Conservation (phyloP, 176 grass and related monocot species). For the sorghum (Sorghum bicolor) region Sorghum_bicolor_NCBIv3 NC_012879.2:9312501-9313000, state of each 20-base stretch:
- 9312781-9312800: slow-evolving; percentile 15
- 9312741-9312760: slow-evolving; percentile 29
- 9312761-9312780: slow-evolving; percentile 23
- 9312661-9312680: slow-evolving; percentile 57
- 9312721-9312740: slow-evolving; percentile 27
- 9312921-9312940: neutral
- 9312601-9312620: slow-evolving; percentile 46
- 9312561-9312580: neutral
- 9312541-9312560: neutral
- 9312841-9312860: slow-evolving; percentile 28
- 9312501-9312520: neutral
- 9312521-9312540: neutral
- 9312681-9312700: slow-evolving; percentile 31
- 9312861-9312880: neutral
- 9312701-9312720: slow-evolving; percentile 4
- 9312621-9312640: slow-evolving; percentile 85
- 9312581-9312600: neutral
- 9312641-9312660: slow-evolving; percentile 90
- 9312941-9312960: neutral
- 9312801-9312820: slow-evolving; percentile 22
- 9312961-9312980: neutral
- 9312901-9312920: neutral
- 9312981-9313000: no score
- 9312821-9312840: slow-evolving; percentile 34
- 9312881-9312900: neutral